These are phyloP conservation scores for Pelomyxa schiedti DNA, from an alignment of 78 protist species.

Conservation along the genomic window DNA sequence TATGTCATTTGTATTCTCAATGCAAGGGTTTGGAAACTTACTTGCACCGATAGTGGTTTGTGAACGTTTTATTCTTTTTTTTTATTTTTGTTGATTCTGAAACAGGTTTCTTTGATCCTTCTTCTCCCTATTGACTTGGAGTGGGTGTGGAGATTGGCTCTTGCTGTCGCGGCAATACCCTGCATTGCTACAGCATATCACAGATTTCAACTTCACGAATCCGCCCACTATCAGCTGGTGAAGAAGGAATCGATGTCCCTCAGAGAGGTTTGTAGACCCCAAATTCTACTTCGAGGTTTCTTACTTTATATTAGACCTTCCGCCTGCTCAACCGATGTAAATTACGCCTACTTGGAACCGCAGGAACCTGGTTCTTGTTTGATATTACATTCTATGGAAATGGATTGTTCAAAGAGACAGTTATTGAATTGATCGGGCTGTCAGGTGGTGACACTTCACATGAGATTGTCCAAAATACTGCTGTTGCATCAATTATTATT, in stretches of 20 bases:
- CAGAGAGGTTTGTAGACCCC: not conserved
- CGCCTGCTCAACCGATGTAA: conserved; percentile 1
- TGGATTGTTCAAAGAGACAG: conserved; percentile 31
- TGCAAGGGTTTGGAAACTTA: conserved; percentile 69
- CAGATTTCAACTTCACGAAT: conserved; percentile 31
- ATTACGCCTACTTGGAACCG: conserved; percentile 49
- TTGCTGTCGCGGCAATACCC: conserved; percentile 41
- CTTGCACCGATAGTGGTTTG: conserved; percentile 32
- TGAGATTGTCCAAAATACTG: conserved; percentile 16
- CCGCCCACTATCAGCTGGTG: no score
- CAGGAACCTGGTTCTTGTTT: conserved; percentile 68
- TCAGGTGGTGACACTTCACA: conserved; percentile 8
- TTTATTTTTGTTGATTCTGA: not conserved
- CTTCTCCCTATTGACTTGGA: no score
- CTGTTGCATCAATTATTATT: not conserved
- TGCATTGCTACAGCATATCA: conserved; percentile 27
- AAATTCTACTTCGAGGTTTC: not conserved
- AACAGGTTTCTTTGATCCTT: no score
- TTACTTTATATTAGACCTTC: not conserved
- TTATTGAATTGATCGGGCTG: conserved; percentile 6
- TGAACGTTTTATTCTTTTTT: no score
- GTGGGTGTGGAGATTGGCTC: conserved; percentile 61
- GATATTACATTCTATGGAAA: conserved; percentile 70
- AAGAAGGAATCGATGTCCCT: no score
- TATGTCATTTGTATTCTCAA: conserved; percentile 48